Base-by-base conservation (phyloP, 768 basidiomycete genomes). In the Auriscalpium vulgare region DNA sequence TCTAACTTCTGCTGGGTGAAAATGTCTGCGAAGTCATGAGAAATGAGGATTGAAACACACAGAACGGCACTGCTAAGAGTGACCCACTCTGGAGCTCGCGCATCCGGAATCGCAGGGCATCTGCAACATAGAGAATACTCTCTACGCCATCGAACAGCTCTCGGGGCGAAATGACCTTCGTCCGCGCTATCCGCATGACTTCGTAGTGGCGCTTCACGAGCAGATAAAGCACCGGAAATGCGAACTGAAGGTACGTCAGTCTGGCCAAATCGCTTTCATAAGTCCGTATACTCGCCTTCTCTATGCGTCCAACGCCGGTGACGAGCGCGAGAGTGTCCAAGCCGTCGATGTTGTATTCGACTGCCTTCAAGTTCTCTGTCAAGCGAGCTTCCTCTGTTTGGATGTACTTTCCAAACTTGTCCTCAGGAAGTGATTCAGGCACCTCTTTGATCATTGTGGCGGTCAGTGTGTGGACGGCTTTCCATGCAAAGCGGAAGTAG, bases 311-410 rank as follows among this genome's bases (percentile, higher is more conserved):
- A 6, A 60, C 47, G 1, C 66, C 68, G 10, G 59, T 51, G 2
- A 69, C 56, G 7, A 68, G 55, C 8, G 53, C 38, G 3, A 69
- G 44, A 0, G 65, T 68, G 50, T 68, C 67, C 9, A 51, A 21
- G 1, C 57, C 65, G 50, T 69, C 66, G 37, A 69, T 66, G 40
- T 59, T 51, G 47, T 66, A 68, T 6, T 54, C 53, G 14, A 68
- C 49, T 23, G 50, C 56, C 34, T 62, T 58, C 37, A 69, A 40
- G 29, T 62, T 65, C 19, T 53, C 38, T 9, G 53, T 43, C 6
- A 69, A 49, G 4, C 67, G 56, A 1, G 47, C 51, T 45, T 69
- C 67, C n/a, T 68, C 67, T 13, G 40, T n/a, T 1, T 64, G 51
- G 4, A 58, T 34, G 44, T 65, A 64, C 8, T 53, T 49, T 29